phyloP scores from a whole-genome alignment of 2,329 filamentous ascomycete species.

The Furcasterigmium sp. region DNA sequence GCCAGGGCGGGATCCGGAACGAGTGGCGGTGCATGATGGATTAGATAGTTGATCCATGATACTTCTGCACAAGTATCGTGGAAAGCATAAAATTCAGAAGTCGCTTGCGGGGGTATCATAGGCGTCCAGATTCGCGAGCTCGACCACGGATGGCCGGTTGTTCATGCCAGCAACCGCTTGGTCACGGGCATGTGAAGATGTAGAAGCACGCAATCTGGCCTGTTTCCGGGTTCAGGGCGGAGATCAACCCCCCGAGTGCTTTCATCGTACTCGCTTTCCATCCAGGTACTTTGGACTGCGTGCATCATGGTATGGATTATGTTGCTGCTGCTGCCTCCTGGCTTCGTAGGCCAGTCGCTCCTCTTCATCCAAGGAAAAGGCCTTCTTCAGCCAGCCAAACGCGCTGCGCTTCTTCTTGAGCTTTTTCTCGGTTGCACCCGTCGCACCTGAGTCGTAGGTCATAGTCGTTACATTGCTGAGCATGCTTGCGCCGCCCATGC shows the following conservation, averaged over 20 bases:
- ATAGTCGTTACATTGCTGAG: slow-evolving; percentile 49
- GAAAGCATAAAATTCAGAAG: slow-evolving; percentile 3
- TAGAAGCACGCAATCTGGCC: too few species aligned
- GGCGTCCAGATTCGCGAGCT: background rate
- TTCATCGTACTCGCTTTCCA: slow-evolving; percentile 45
- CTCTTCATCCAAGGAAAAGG: slow-evolving; percentile 59
- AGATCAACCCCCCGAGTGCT: too few species aligned
- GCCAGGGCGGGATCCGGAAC: background rate
- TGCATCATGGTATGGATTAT: slow-evolving; percentile 43
- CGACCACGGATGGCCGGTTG: background rate
- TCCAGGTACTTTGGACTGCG: slow-evolving; percentile 51
- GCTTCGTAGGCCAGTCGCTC: slow-evolving; percentile 56
- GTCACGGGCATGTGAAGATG: too few species aligned
- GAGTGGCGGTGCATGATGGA: background rate
- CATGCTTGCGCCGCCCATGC: slow-evolving; percentile 50
- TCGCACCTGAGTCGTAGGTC: slow-evolving; percentile 31
- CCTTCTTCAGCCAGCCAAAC: slow-evolving; percentile 65
- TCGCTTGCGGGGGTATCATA: slow-evolving; percentile 4
- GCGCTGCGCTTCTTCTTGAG: slow-evolving; percentile 64
- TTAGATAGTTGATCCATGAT: background rate
- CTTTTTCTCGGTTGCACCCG: slow-evolving; percentile 27
- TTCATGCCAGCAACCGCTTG: background rate
- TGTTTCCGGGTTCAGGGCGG: too few species aligned
- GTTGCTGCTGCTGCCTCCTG: slow-evolving; percentile 38
- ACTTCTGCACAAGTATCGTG: background rate